Percentiles rank a stretch among this genome's conserved stretches.
Evolutionary conservation across 139 green algal genomes (phyloP).

Genomic region (Edaphochlamys debaryana): DNA sequence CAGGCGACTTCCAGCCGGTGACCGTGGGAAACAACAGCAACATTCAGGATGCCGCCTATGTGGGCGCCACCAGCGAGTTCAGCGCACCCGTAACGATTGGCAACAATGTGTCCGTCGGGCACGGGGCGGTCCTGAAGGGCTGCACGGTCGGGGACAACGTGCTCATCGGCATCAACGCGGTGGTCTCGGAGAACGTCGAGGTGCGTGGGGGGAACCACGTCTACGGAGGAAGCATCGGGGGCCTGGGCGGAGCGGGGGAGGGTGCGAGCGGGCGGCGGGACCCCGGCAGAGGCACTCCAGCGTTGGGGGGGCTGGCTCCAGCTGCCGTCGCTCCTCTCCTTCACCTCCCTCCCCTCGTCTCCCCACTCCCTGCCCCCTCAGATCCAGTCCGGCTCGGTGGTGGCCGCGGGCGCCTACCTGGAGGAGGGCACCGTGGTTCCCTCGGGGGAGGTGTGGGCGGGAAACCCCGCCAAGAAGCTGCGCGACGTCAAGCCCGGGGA

Average conservation of each 20-base stretch:
- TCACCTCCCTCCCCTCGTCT: no score
- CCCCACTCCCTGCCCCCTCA: no score
- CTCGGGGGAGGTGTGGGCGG: constrained; percentile 80
- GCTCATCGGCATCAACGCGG: constrained; percentile 96
- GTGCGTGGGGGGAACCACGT: not conserved
- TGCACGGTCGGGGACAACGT: constrained; percentile 89
- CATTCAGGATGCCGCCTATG: constrained; percentile 91
- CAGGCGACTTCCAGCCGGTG: constrained; percentile 89
- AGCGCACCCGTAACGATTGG: constrained; percentile 74
- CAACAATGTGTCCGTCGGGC: constrained; percentile 89
- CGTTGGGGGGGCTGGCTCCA: no score
- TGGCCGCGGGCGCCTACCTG: constrained; percentile 93
- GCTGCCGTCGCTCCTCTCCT: no score
- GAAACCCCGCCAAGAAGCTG: constrained; percentile 87
- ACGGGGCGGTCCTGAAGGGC: constrained; percentile 86
- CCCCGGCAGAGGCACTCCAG: no score
- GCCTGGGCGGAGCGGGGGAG: no score
- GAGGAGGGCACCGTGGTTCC: constrained; percentile 76
- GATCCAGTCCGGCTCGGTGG: constrained; percentile 83
- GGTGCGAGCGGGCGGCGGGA: no score
- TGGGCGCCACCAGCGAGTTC: constrained; percentile 77
- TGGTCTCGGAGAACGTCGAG: constrained; percentile 80
- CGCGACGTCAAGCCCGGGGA: constrained; percentile 89
- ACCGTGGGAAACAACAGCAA: constrained; percentile 89
- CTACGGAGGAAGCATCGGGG: no score